A percentile compares a stretch with the other conserved stretches of the same genome.
Conservation (phyloP, 805 yeast species). For the Cyberlindnera petersonii region DNA sequence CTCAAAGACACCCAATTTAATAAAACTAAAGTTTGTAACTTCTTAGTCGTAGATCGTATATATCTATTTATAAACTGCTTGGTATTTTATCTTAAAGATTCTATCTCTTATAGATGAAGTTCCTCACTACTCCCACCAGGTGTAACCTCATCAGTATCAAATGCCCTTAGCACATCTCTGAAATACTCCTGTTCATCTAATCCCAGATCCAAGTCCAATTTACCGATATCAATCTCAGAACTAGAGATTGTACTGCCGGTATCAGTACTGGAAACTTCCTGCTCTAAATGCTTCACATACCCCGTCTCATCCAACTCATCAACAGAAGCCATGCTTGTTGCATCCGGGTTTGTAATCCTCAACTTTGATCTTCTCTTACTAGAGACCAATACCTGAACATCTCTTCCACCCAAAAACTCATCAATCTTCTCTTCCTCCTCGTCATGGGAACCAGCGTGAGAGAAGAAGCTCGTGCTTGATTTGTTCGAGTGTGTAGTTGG, state of each 20-base stretch:
- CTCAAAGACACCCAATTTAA: no score
- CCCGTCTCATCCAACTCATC: constrained; percentile 1
- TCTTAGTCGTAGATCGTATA: no score
- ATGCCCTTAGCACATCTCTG: constrained; percentile 30
- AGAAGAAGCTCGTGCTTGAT: constrained; percentile 12
- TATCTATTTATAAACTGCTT: neutral
- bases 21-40: no score
- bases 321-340: constrained; percentile 11
- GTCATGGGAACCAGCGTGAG: constrained; percentile 2
- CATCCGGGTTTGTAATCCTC: constrained; percentile 61
- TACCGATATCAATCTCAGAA: constrained; percentile 2
- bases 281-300: constrained; percentile 20
- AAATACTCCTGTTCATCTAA: constrained; percentile 23
- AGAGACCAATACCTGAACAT: constrained; percentile 70
- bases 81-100: no score
- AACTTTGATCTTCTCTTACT: constrained; percentile 58
- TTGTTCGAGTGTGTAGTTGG: constrained; percentile 14
- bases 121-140: constrained; percentile 1
- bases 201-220: constrained; percentile 4
- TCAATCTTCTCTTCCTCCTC: constrained; percentile 32
- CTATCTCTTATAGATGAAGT: neutral
- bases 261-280: constrained; percentile 6
- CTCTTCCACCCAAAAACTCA: constrained; percentile 46
- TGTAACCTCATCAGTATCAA: constrained; percentile 33
- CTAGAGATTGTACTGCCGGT: constrained; percentile 7